phyloP scores from a whole-genome alignment of 257 asterid genomes.

The Nyctanthes arbortristis region DNA sequence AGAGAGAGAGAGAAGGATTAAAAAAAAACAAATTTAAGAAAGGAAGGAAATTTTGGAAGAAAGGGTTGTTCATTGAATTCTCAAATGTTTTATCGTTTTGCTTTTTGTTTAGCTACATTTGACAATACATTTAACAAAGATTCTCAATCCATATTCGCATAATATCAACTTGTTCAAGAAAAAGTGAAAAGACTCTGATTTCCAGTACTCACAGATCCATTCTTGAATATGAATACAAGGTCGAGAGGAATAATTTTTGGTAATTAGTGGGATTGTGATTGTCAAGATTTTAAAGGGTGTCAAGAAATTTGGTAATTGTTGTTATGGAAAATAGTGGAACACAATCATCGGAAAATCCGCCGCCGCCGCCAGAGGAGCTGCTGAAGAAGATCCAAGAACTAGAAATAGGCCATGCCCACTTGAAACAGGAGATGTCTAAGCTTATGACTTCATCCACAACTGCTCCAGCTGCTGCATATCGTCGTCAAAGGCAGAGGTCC shows the following conservation, averaged over 20 bases:
- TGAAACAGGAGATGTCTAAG: conserved; percentile 79
- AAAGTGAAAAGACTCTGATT: background rate
- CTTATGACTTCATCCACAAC: conserved; percentile 46
- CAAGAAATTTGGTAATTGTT: background rate
- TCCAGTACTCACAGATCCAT: conserved; percentile 32
- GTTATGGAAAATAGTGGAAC: conserved; percentile 10
- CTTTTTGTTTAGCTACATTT: conserved; percentile 2
- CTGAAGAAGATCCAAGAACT: conserved; percentile 84
- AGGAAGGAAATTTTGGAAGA: conserved; percentile 13
- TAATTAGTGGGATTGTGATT: background rate
- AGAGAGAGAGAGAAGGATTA: background rate
- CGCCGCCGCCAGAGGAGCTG: conserved; percentile 54
- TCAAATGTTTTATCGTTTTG: conserved; percentile 13
- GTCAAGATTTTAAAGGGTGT: conserved; percentile 8
- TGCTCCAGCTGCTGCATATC: conserved; percentile 32
- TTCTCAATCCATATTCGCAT: conserved; percentile 9
- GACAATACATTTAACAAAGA: background rate
- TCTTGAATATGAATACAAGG: conserved; percentile 12
- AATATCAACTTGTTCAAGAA: background rate
- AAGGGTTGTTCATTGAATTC: conserved; percentile 27
- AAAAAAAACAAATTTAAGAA: background rate
- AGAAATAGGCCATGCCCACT: conserved; percentile 75
- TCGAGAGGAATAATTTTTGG: background rate
- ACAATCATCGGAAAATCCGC: conserved; percentile 30
- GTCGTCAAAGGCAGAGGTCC: conserved; percentile 59